A percentile compares a stretch with the other conserved stretches of the same genome.
phyloP scores from a whole-genome alignment of 768 basidiomycete species.

The Mycena vulgaris region DNA sequence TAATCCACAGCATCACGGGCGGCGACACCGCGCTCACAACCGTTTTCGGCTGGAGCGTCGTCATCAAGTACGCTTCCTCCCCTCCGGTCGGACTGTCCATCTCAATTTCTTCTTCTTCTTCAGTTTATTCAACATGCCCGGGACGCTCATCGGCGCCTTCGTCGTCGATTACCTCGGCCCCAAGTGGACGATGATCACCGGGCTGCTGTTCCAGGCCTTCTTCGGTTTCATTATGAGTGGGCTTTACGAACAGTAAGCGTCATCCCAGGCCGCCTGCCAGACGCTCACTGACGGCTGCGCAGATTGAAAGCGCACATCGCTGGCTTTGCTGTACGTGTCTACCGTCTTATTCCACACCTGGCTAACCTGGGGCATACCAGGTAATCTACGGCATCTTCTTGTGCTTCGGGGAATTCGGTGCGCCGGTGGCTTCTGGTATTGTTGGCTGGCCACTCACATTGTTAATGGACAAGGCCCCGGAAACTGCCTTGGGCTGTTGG shows the following conservation, averaged over 20 bases:
- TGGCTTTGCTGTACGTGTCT: slow-evolving; percentile 75
- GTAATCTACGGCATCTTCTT: slow-evolving; percentile 95
- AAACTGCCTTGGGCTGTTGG: slow-evolving; percentile 88
- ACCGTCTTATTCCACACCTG: not conserved
- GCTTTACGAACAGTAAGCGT: slow-evolving; percentile 67
- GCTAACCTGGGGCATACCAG: slow-evolving; percentile 9
- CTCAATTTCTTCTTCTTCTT: not conserved
- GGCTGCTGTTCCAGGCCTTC: slow-evolving; percentile 77
- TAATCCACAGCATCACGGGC: slow-evolving; percentile 68
- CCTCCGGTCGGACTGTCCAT: not conserved
- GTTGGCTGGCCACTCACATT: slow-evolving; percentile 14
- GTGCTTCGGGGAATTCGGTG: slow-evolving; percentile 88
- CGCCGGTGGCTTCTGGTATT: slow-evolving; percentile 28
- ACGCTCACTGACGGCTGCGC: not conserved
- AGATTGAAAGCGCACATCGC: slow-evolving; percentile 75
- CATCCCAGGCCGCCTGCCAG: not conserved
- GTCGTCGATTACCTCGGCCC: too few relatives aligned
- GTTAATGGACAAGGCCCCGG: slow-evolving; percentile 78
- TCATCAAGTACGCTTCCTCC: slow-evolving; percentile 74
- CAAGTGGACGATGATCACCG: slow-evolving; percentile 70
- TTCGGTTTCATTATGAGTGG: slow-evolving; percentile 95
- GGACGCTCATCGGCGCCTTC: slow-evolving; percentile 82
- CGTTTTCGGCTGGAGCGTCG: slow-evolving; percentile 87
- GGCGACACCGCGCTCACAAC: slow-evolving; percentile 64
- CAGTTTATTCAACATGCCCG: slow-evolving; percentile 60